Conservation (phyloP, 2,329 filamentous ascomycete species). For the Zymoseptoria tritici region DNA sequence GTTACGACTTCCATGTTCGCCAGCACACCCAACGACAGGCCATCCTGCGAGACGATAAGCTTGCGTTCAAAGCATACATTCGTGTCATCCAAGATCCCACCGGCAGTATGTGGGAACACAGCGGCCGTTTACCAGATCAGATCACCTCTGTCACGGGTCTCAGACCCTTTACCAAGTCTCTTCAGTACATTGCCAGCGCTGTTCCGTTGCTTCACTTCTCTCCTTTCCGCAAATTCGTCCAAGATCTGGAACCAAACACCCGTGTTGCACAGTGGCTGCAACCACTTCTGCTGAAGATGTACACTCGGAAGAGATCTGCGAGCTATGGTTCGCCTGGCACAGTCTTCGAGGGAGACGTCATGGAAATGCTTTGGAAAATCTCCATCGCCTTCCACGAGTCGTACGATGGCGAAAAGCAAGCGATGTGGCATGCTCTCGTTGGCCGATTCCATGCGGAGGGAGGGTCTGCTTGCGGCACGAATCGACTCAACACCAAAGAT, state of each 20-base stretch:
- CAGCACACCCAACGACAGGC: constrained; percentile 51
- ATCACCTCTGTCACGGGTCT: constrained; percentile 51
- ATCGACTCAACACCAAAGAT: constrained; percentile 23
- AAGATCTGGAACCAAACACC: constrained; percentile 30
- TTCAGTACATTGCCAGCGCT: constrained; percentile 42
- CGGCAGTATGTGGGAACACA: constrained; percentile 53
- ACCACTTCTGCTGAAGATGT: constrained; percentile 23
- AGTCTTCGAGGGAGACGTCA: constrained; percentile 14
- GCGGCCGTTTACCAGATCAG: constrained; percentile 7
- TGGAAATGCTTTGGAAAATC: constrained; percentile 18
- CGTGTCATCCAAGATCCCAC: constrained; percentile 55
- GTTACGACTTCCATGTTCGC: constrained; percentile 52
- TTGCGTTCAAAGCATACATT: constrained; percentile 56
- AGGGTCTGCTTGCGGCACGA: constrained; percentile 16
- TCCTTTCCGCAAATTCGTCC: constrained; percentile 52
- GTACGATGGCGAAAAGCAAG: constrained; percentile 4
- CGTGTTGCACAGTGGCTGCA: constrained; percentile 14
- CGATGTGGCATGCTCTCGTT: constrained; percentile 18
- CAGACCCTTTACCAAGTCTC: constrained; percentile 36
- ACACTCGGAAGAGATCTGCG: constrained; percentile 15
- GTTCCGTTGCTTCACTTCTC: constrained; percentile 52
- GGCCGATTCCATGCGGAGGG: constrained; percentile 16
- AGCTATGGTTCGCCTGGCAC: constrained; percentile 10
- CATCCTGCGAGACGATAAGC: constrained; percentile 52
- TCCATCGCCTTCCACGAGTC: constrained; percentile 10